Evolutionary conservation across 1,139 yeast species (phyloP).

Genomic region (Taiozyma sp.): DNA sequence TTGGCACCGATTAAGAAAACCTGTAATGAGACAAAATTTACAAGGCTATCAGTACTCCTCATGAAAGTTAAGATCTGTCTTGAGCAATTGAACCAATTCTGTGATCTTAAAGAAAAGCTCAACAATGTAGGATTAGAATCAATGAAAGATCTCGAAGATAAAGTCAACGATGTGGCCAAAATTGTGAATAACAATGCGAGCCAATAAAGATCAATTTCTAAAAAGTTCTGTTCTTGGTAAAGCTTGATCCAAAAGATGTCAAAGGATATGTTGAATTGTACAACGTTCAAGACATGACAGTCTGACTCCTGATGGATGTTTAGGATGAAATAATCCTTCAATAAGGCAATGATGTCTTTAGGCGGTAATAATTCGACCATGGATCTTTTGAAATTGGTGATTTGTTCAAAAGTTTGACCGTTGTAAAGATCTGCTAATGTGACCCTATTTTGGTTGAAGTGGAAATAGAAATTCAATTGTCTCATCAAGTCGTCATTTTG

Average conservation of each 20-base stretch:
- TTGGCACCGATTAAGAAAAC: neutral
- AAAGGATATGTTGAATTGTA: conserved; percentile 9
- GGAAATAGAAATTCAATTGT: conserved; percentile 7
- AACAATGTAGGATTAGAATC: neutral
- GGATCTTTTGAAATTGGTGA: conserved; percentile 6
- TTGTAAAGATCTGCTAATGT: conserved; percentile 6
- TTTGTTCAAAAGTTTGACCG: neutral
- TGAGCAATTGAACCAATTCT: conserved; percentile 13
- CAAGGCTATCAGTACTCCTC: neutral
- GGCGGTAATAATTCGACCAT: conserved; percentile 11
- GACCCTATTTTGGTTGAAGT: neutral
- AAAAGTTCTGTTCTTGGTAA: conserved; percentile 1
- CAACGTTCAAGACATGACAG: neutral
- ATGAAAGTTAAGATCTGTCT: conserved; percentile 11
- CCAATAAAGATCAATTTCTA: conserved; percentile 11
- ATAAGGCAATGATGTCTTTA: conserved; percentile 5
- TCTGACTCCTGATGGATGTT: conserved; percentile 6
- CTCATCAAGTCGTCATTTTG: conserved; percentile 10
- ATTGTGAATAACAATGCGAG: conserved; percentile 9
- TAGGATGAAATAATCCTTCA: conserved; percentile 13
- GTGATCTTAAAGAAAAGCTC: conserved; percentile 1
- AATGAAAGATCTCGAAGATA: conserved; percentile 9
- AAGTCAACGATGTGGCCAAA: conserved; percentile 6
- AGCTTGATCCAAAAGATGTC: conserved; percentile 10
- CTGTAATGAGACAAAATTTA: neutral